Evolutionary conservation across 164 flowering plant genomes (phyloP).

Genomic region (Dillenia turbinata): DNA sequence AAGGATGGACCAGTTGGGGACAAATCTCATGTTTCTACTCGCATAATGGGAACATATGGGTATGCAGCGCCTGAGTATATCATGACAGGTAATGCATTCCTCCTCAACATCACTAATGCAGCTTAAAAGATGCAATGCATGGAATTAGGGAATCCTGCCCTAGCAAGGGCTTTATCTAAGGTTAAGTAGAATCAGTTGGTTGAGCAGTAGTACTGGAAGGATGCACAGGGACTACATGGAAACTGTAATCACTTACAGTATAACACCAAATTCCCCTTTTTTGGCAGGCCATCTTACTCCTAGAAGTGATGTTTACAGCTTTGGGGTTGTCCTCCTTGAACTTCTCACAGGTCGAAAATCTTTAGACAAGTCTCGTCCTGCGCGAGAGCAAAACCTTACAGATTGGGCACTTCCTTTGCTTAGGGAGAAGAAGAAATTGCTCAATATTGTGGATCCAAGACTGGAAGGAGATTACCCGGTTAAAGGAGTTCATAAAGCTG

Average conservation of each 20-base stretch:
- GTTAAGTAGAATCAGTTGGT: neutral
- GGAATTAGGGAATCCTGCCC: no score
- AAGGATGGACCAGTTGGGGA: conserved; percentile 92
- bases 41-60: conserved; percentile 91
- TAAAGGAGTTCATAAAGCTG: conserved; percentile 83
- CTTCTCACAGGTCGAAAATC: conserved; percentile 84
- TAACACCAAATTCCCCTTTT: neutral
- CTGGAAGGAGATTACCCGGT: conserved; percentile 70
- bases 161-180: no score
- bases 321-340: conserved; percentile 82
- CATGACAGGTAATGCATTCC: conserved; percentile 56
- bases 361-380: conserved; percentile 65
- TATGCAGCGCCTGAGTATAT: conserved; percentile 91
- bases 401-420: conserved; percentile 88
- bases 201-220: no score
- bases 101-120: neutral
- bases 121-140: no score
- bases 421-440: conserved; percentile 68
- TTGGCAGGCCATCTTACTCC: conserved; percentile 75
- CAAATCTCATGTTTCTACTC: conserved; percentile 84
- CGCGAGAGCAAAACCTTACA: conserved; percentile 71
- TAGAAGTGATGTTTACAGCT: conserved; percentile 87
- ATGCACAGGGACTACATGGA: no score
- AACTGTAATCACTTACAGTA: no score
- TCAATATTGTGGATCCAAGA: conserved; percentile 75